A percentile compares a stretch with the other conserved stretches of the same genome.
Evolutionary conservation across 805 yeast species (phyloP).

Genomic region (Candida caryicola): DNA sequence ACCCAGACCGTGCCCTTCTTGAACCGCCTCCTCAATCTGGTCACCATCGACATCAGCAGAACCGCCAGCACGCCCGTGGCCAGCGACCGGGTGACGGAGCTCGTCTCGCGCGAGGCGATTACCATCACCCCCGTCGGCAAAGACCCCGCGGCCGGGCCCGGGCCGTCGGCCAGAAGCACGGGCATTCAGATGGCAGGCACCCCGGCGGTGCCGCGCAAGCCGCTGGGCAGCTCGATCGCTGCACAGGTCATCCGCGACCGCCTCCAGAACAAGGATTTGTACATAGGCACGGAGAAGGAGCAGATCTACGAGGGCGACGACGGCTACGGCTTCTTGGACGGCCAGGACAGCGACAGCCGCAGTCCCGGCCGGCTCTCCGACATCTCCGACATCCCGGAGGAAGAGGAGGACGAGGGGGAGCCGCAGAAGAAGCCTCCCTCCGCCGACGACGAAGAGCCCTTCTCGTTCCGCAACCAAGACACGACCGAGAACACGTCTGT

Average conservation of each 20-base stretch:
- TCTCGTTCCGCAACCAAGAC: background rate
- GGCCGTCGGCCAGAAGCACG: background rate
- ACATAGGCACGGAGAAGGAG: background rate
- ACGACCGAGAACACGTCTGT: background rate
- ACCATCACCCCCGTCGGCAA: background rate
- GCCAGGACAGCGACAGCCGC: background rate
- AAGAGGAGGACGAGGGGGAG: conserved; percentile 2
- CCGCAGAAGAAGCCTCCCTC: background rate
- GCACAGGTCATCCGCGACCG: conserved; percentile 2
- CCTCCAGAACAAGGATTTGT: conserved; percentile 3
- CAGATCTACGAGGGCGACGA: conserved; percentile 8
- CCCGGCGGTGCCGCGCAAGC: background rate
- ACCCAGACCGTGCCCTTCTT: conserved; percentile 1
- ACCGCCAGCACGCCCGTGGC: background rate
- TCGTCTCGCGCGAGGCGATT: background rate
- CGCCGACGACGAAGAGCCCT: background rate
- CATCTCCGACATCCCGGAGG: background rate
- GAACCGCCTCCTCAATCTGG: conserved; percentile 2
- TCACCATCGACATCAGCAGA: background rate
- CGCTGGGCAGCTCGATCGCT: background rate
- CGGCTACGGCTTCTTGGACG: conserved; percentile 4
- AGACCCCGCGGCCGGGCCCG: background rate
- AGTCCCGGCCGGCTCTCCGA: background rate
- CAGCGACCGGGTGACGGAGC: background rate
- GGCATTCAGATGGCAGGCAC: background rate